phyloP scores from a whole-genome alignment of 768 basidiomycete genomes.

The Suillus americanus region DNA sequence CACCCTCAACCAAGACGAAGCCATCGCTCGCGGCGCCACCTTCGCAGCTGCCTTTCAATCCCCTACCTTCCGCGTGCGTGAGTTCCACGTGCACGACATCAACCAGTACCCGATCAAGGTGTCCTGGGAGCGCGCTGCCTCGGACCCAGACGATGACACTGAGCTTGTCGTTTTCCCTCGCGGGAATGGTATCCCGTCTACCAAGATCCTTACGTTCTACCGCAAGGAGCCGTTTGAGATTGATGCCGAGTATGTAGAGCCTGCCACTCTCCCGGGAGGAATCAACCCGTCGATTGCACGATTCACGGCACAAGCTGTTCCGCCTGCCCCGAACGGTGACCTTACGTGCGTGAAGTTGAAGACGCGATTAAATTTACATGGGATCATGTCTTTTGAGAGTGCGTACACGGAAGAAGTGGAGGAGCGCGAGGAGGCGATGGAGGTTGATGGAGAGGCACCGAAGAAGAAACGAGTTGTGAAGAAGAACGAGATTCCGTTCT shows the following conservation, averaged over 20 bases:
- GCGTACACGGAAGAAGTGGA: conserved; percentile 84
- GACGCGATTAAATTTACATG: conserved; percentile 83
- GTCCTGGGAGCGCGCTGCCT: conserved; percentile 73
- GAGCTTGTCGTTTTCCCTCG: conserved; percentile 89
- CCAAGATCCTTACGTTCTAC: conserved; percentile 95
- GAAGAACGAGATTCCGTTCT: conserved; percentile 83
- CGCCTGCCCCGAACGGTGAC: conserved; percentile 66
- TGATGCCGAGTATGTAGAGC: conserved; percentile 82
- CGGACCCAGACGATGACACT: conserved; percentile 85
- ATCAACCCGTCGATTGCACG: conserved; percentile 85
- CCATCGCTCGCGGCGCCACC: conserved; percentile 92
- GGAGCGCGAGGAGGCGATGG: conserved; percentile 80
- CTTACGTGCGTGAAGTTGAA: conserved; percentile 86
- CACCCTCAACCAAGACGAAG: conserved; percentile 98
- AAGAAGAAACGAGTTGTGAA: conserved; percentile 87
- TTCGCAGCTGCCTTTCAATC: conserved; percentile 97
- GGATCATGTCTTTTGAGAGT: conserved; percentile 81
- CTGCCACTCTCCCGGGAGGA: conserved; percentile 65
- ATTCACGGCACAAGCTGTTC: conserved; percentile 83
- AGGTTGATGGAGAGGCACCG: conserved; percentile 59
- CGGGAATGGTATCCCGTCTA: conserved; percentile 85
- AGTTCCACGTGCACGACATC: conserved; percentile 88
- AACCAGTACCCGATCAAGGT: conserved; percentile 88
- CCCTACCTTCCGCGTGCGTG: conserved; percentile 96
- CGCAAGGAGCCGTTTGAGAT: conserved; percentile 87